Conservation (phyloP, 768 basidiomycete species). For the Roridomyces roridus region DNA sequence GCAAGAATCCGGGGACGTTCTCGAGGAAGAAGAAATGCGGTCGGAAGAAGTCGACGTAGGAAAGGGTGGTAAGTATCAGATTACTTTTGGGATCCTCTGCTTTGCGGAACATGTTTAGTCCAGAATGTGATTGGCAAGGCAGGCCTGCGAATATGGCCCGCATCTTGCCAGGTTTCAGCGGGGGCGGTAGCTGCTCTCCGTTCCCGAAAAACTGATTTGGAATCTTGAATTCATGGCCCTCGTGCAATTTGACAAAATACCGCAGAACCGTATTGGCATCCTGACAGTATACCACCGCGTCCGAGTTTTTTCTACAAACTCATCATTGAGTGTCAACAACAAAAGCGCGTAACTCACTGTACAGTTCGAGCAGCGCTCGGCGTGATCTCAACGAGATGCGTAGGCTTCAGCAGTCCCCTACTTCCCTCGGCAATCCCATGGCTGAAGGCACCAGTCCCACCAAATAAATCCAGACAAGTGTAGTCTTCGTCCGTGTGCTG, state of each 20-base stretch:
- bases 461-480: constrained; percentile 51
- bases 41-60: constrained; percentile 53
- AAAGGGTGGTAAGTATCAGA: no score
- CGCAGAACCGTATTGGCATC: constrained; percentile 70
- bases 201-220: constrained; percentile 49
- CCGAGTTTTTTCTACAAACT: constrained; percentile 55
- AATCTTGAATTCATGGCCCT: constrained; percentile 44
- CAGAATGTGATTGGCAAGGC: constrained; percentile 82
- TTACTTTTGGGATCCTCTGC: no score
- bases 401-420: constrained; percentile 55
- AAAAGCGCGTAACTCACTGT: constrained; percentile 42
- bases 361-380: constrained; percentile 77
- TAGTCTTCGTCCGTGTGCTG: constrained; percentile 33
- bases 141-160: constrained; percentile 74
- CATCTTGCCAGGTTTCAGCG: constrained; percentile 58
- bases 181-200: constrained; percentile 44
- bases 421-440: constrained; percentile 60
- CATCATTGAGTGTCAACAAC: neutral
- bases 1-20: constrained; percentile 60
- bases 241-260: constrained; percentile 59
- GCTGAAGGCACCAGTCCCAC: constrained; percentile 63
- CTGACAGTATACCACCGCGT: constrained; percentile 67
- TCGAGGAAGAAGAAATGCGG: constrained; percentile 55
- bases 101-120: constrained; percentile 68
- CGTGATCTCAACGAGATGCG: constrained; percentile 74